Evolutionary conservation across 2,329 filamentous ascomycete genomes (phyloP).

Genomic region (Diaporthe capsici): DNA sequence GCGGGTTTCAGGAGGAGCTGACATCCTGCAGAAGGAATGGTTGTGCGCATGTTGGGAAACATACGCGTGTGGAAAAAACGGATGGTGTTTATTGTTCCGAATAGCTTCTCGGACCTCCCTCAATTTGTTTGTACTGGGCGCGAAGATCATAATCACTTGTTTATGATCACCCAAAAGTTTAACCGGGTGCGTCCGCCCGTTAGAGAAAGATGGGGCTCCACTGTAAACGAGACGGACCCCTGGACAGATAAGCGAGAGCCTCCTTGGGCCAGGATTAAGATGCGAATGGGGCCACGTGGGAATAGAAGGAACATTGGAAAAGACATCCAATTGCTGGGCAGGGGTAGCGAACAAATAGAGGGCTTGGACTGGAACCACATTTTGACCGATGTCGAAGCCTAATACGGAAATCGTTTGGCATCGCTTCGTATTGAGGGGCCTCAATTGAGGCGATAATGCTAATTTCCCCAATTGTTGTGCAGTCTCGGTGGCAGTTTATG

Average conservation of each 20-base stretch:
- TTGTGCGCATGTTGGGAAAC: neutral
- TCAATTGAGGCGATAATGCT: neutral
- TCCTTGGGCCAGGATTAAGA: slow-evolving; percentile 14
- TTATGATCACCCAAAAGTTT: slow-evolving; percentile 21
- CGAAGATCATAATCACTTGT: slow-evolving; percentile 20
- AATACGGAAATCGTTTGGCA: neutral
- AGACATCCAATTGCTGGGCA: slow-evolving; percentile 9
- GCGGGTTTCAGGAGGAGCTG: slow-evolving; percentile 36
- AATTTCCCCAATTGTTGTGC: slow-evolving; percentile 42
- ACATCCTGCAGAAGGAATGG: slow-evolving; percentile 28
- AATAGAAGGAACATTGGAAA: neutral
- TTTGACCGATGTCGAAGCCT: neutral
- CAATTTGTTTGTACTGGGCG: slow-evolving; percentile 3
- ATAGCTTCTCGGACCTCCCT: neutral
- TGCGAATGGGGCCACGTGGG: slow-evolving; percentile 21
- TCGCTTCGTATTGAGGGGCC: slow-evolving; percentile 9
- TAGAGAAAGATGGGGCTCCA: slow-evolving; percentile 34
- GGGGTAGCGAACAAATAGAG: slow-evolving; percentile 23
- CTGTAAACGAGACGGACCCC: slow-evolving; percentile 29
- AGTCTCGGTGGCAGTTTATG: slow-evolving; percentile 16
- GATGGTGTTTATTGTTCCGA: neutral
- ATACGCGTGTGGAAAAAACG: neutral
- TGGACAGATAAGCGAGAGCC: slow-evolving; percentile 26
- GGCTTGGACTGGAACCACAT: neutral
- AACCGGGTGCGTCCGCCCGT: neutral